A percentile compares a stretch with the other conserved stretches of the same genome.
These are phyloP conservation scores for Carallia brachiata DNA, from an alignment of 345 rosid genomes.

Conservation along the genomic window DNA sequence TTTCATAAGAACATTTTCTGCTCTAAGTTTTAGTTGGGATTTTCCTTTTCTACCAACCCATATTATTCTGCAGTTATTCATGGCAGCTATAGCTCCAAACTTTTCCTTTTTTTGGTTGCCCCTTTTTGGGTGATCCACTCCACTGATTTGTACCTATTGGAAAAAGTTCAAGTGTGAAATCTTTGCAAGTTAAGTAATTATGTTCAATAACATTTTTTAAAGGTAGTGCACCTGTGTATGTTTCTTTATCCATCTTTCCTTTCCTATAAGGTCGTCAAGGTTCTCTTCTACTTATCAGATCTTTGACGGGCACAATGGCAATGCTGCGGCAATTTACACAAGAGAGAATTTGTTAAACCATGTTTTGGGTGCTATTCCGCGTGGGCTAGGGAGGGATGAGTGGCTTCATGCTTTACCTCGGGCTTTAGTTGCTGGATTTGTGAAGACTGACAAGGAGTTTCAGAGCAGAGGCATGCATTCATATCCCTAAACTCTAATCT, in stretches of 20 bases:
- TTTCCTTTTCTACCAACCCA: neutral
- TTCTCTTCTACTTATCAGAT: constrained; percentile 42
- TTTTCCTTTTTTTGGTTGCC: neutral
- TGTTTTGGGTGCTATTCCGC: constrained; percentile 70
- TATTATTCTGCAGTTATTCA: neutral
- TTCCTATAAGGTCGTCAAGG: neutral
- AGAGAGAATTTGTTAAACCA: constrained; percentile 69
- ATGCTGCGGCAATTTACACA: constrained; percentile 81
- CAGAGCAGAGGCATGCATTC: constrained; percentile 66
- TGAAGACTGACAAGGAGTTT: constrained; percentile 90
- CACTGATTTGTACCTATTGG: neutral
- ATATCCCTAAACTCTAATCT: neutral
- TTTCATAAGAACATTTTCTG: neutral
- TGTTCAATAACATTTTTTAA: neutral
- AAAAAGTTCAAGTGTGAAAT: neutral
- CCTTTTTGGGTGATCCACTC: neutral
- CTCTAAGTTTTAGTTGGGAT: constrained; percentile 1
- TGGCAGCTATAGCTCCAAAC: neutral
- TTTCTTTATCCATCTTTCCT: constrained; percentile 9
- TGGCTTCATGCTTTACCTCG: constrained; percentile 90
- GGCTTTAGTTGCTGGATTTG: constrained; percentile 90
- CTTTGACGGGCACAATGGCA: constrained; percentile 93
- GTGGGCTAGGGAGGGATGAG: constrained; percentile 69
- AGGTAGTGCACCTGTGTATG: constrained; percentile 3
- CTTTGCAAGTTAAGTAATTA: neutral